Base-by-base conservation (phyloP, 2,329 filamentous ascomycete genomes). In the Tolypocladium cylindrosporum region DNA sequence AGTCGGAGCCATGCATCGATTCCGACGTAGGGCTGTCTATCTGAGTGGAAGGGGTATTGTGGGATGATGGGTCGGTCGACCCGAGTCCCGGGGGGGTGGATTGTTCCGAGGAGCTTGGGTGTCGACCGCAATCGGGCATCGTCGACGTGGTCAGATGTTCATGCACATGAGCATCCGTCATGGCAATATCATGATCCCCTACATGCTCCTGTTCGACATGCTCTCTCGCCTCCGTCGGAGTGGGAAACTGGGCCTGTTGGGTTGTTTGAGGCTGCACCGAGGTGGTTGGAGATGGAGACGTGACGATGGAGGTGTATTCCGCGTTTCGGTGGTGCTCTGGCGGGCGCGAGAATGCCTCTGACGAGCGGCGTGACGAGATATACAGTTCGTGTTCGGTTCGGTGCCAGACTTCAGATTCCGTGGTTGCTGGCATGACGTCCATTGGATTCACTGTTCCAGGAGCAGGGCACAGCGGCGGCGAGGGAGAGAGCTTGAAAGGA, bases 381-480 rank as follows among this genome's bases (percentile, higher is more conserved):
- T 64, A 66, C 42, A 75, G 64, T 57, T 74, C 67, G 57, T 72
- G 70, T 59, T 74, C 72, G 19, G 69, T 74, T 41, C 68, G 65
- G 55, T 75, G 67, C 67, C 69, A 73, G 36, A 71, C 58, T 59
- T 75, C 74, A 9, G 68, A 68, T 59, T 74, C 66, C 4, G 72
- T 74, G 19, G 69, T 70, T 3, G 74, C 68, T 6, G 74, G 76
- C 79, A 80, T 81, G 37, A 82, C 76, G 54, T 80, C 77, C 75
- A 80, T 80, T 0, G 79, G 79, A 45, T 81, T 81, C 11, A 79
- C 78, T 4, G 78, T 81, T 40, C 76, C 77, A 3, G 75, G 74
- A 1, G 74, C 71, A 41, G 77, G 70, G 54, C 71, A 62, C 5
- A 58, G 57, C 14, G 72, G 67, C 51, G 71, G 67, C 24, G 67